A percentile compares a stretch with the other conserved stretches of the same genome.
phyloP scores from a whole-genome alignment of 495 filamentous ascomycete species.

The Aspergillus olivimuriae region DNA sequence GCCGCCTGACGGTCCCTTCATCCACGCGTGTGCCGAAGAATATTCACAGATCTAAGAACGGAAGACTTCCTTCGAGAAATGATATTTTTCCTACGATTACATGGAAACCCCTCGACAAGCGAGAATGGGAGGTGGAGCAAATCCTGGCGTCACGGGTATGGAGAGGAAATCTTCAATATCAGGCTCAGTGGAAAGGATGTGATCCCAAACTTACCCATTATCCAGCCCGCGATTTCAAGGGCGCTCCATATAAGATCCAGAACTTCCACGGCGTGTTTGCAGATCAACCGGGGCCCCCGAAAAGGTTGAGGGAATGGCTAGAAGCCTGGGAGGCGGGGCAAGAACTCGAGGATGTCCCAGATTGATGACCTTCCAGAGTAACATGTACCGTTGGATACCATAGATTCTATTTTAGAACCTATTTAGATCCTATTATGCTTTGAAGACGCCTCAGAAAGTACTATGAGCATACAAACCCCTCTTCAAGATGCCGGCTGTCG shows the following conservation, averaged over 20 bases:
- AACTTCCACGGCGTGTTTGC: neutral
- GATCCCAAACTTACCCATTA: neutral
- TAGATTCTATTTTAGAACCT: too few relatives aligned
- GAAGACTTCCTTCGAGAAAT: neutral
- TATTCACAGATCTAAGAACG: neutral
- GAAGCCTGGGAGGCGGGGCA: slow-evolving; percentile 1
- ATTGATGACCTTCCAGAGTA: slow-evolving; percentile 1
- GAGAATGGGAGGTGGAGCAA: too few relatives aligned
- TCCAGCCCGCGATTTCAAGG: slow-evolving; percentile 3
- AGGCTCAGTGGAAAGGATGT: too few relatives aligned
- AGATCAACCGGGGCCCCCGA: slow-evolving; percentile 3
- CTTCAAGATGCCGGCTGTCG: too few relatives aligned
- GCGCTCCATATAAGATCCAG: too few relatives aligned
- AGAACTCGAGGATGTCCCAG: neutral
- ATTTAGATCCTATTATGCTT: too few relatives aligned
- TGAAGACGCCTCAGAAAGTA: too few relatives aligned
- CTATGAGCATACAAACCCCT: too few relatives aligned
- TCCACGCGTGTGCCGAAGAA: slow-evolving; percentile 1
- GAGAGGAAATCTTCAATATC: too few relatives aligned
- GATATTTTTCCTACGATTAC: neutral
- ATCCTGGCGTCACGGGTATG: too few relatives aligned
- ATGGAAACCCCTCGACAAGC: neutral
- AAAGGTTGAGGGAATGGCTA: slow-evolving; percentile 2
- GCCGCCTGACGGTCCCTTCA: neutral
- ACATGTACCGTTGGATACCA: too few relatives aligned